These are phyloP conservation scores for Acacia crassicarpa DNA, from an alignment of 306 rosid species.

Conservation along the genomic window DNA sequence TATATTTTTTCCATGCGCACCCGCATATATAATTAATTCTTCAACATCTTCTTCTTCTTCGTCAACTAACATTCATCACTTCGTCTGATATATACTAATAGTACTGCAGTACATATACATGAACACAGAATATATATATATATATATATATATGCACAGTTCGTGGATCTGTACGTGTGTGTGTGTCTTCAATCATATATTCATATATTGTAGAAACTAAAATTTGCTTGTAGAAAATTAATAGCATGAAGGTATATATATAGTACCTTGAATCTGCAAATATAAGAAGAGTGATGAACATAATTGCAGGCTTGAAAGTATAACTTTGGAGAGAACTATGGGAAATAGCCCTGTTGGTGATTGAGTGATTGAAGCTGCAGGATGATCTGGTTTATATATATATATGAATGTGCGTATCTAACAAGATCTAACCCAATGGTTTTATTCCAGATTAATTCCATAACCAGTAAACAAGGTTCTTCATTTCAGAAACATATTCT, in stretches of 20 bases:
- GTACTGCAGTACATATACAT: not conserved
- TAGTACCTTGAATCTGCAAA: constrained; percentile 33
- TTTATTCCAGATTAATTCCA: not conserved
- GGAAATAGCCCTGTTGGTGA: constrained; percentile 51
- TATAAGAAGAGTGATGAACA: not conserved
- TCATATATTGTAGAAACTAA: not conserved
- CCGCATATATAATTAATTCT: not conserved
- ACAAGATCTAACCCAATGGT: not conserved
- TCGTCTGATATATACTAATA: not conserved
- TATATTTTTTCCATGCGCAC: not conserved
- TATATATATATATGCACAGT: not conserved
- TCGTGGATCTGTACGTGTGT: not conserved
- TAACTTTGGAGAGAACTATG: not conserved
- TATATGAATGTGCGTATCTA: not conserved
- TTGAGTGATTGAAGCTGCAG: constrained; percentile 96
- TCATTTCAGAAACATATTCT: not conserved
- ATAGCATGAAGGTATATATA: not conserved
- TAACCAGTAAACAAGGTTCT: not conserved
- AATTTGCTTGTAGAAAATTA: not conserved
- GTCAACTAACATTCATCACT: not conserved
- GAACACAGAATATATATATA: not conserved
- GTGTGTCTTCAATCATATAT: not conserved
- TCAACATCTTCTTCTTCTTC: not conserved
- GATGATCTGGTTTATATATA: constrained; percentile 59
- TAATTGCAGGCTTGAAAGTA: not conserved